Evolutionary conservation across 1,139 yeast genomes (phyloP).

Genomic region (Saccharomycopsis hybrid): DNA sequence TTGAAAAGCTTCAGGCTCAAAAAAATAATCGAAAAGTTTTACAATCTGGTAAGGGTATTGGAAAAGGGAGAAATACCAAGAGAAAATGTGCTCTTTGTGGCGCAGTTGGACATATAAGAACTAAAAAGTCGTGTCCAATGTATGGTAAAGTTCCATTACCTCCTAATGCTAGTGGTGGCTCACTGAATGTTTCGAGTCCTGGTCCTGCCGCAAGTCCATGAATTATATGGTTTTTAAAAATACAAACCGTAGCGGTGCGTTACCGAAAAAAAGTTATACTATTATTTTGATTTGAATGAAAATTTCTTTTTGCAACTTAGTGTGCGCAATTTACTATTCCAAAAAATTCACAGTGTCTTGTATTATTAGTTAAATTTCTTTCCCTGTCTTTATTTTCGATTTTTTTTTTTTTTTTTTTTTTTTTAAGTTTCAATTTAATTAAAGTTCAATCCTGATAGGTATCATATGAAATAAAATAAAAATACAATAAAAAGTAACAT

Average conservation of each 20-base stretch:
- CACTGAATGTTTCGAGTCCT: background rate
- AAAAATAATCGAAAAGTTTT: conserved; percentile 64
- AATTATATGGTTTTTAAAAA: background rate
- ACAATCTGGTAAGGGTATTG: conserved; percentile 57
- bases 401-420: background rate
- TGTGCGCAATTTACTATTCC: too few relatives aligned
- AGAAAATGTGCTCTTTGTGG: conserved; percentile 94
- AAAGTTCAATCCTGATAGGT: background rate
- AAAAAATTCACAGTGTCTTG: too few relatives aligned
- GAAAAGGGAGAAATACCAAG: conserved; percentile 72
- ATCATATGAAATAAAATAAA: background rate
- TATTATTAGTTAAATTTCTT: too few relatives aligned
- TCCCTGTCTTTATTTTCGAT: too few relatives aligned
- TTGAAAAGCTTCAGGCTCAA: conserved; percentile 57
- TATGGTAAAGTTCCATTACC: conserved; percentile 30
- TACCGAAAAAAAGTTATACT: too few relatives aligned
- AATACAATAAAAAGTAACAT: background rate
- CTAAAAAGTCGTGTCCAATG: conserved; percentile 83
- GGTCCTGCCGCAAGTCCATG: background rate
- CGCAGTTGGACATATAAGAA: conserved; percentile 88
- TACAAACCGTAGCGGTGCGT: too few relatives aligned
- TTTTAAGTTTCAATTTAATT: background rate
- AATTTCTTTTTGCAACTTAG: too few relatives aligned
- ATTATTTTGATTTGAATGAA: too few relatives aligned
- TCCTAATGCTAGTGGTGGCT: background rate